phyloP scores from a whole-genome alignment of 1,139 yeast genomes.

The Geotrichum citri-aurantii region DNA sequence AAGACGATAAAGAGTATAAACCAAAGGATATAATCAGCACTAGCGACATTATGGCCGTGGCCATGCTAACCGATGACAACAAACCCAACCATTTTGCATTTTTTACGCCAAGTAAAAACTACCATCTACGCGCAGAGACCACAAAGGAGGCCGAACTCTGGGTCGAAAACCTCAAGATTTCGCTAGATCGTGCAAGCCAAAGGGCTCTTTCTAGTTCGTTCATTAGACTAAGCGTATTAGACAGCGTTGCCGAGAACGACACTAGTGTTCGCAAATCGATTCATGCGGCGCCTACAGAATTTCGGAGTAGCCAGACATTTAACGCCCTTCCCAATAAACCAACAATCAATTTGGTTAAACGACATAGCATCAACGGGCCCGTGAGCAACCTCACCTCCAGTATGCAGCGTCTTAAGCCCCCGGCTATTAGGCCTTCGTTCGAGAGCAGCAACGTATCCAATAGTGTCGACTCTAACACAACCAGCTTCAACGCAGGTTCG shows the following conservation, averaged over 20 bases:
- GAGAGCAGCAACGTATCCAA: not conserved
- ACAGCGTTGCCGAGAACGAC: not conserved
- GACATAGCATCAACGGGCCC: slow-evolving; percentile 5
- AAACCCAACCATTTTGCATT: slow-evolving; percentile 40
- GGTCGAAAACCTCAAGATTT: slow-evolving; percentile 37
- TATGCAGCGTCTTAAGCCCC: not conserved
- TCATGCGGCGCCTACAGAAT: not conserved
- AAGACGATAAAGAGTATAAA: slow-evolving; percentile 52
- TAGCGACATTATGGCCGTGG: slow-evolving; percentile 38
- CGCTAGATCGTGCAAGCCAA: slow-evolving; percentile 31
- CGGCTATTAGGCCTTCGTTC: not conserved
- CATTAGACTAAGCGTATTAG: slow-evolving; percentile 20
- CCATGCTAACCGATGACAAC: slow-evolving; percentile 31
- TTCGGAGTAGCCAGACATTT: not conserved
- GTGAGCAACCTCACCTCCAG: not conserved
- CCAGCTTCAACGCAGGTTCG: not conserved
- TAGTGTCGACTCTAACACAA: not conserved
- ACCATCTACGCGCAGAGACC: slow-evolving; percentile 43
- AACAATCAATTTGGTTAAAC: not conserved
- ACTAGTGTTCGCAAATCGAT: not conserved
- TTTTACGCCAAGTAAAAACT: slow-evolving; percentile 40
- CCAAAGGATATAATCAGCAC: slow-evolving; percentile 46
- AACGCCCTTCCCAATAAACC: not conserved
- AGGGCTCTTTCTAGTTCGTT: slow-evolving; percentile 26
- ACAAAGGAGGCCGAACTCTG: slow-evolving; percentile 40